Conservation (phyloP, 2,329 filamentous ascomycete species). For the Arachnopeziza araneosa region DNA sequence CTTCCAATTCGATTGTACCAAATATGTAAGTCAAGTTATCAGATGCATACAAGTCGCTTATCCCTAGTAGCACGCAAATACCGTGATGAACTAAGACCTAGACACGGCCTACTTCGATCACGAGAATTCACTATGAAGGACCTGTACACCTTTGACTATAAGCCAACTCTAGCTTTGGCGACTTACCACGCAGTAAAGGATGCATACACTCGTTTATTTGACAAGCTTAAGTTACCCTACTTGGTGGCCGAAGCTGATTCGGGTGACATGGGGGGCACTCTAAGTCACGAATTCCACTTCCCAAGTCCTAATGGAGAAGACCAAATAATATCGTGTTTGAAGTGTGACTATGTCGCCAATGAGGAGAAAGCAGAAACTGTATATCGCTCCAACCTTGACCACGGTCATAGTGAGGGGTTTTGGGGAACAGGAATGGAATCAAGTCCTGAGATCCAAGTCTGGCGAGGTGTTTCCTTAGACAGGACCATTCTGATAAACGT, state of each 20-base stretch:
- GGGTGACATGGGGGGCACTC: slow-evolving; percentile 88
- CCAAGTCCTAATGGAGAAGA: slow-evolving; percentile 78
- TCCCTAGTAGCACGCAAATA: slow-evolving; percentile 71
- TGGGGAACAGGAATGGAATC: neutral
- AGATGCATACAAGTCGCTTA: neutral
- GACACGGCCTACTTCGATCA: slow-evolving; percentile 80
- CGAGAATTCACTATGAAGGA: slow-evolving; percentile 98
- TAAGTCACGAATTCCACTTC: slow-evolving; percentile 95
- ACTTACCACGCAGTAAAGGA: slow-evolving; percentile 72
- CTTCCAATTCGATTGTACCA: slow-evolving; percentile 87
- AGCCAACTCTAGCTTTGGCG: slow-evolving; percentile 58
- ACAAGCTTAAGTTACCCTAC: slow-evolving; percentile 77
- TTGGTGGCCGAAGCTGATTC: slow-evolving; percentile 85
- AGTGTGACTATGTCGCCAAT: slow-evolving; percentile 75
- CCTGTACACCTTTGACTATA: slow-evolving; percentile 87
- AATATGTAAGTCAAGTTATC: slow-evolving; percentile 53
- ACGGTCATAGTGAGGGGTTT: neutral
- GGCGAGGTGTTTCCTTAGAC: slow-evolving; percentile 64
- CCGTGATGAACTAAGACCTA: slow-evolving; percentile 82
- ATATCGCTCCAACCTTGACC: neutral
- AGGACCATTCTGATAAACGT: slow-evolving; percentile 62
- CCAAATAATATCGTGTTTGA: slow-evolving; percentile 67
- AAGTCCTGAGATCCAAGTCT: slow-evolving; percentile 33
- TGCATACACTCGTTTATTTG: slow-evolving; percentile 73
- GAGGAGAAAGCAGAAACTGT: slow-evolving; percentile 67